Base-by-base conservation (phyloP, 345 rosid genomes). In the Populus deltoides region DNA sequence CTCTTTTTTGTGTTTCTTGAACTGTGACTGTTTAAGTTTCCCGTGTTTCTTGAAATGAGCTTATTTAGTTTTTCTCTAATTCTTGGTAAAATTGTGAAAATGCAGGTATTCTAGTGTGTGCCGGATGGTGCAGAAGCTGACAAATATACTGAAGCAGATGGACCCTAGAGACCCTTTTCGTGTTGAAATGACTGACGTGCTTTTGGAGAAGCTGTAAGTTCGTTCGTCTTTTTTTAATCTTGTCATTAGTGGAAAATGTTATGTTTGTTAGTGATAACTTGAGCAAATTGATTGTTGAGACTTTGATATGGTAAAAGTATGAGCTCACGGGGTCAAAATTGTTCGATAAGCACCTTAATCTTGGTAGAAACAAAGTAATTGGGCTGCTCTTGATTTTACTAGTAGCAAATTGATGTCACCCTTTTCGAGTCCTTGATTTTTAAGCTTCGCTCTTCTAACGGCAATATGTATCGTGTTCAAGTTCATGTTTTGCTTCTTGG, bases 81-180 rank as follows among this genome's bases (percentile, higher is more conserved):
- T 62, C n/a, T 29, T 24, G 13, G 68, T 33, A 39, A 29, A 71
- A 22, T 12, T 4, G 8, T 5, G 22, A n/a, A 68, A 75, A 20
- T 18, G 24, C 47, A 95, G 99, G 80, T 92, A 96, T 74, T 89
- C 90, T 31, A 78, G 87, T 71, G 81, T 92, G 89, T 89, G 97
- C 82, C 84, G 94, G 81, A 93, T 86, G 97, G 97, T 83, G 84
- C 98, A 93, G 90, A 89, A 93, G 81, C 83, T 93, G 88, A 93
- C 92, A 20, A 84, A 84, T 75, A 68, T 91, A 76, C 22, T 93
- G 89, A 91, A 91, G 89, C 97, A 93, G 85, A 91, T 92, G 91
- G 98, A 96, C 70, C 83, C 91, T 1, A 74, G 89, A 55, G 99
- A 92, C 80, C 93, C 97, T 77, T 89, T 70, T 76, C 90, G 97